These are phyloP conservation scores for Ilyonectria sp. DNA, from an alignment of 2,329 filamentous ascomycete genomes.

Conservation along the genomic window DNA sequence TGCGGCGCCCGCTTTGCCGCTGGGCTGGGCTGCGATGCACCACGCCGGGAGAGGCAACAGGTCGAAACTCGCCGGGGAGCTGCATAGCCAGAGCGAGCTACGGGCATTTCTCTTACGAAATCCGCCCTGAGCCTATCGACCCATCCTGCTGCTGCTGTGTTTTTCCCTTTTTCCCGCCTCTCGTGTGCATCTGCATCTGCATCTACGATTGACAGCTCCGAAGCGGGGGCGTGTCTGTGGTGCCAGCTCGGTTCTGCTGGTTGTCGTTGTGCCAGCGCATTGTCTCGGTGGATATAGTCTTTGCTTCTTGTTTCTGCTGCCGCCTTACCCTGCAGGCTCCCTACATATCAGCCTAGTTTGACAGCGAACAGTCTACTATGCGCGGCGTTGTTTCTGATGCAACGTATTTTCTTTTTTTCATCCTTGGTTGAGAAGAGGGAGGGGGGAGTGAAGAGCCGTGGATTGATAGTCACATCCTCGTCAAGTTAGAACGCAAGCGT, in stretches of 20 bases:
- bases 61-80: neutral
- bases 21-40: neutral
- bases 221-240: neutral
- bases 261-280: constrained; percentile 5
- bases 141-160: neutral
- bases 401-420: neutral
- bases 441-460: neutral
- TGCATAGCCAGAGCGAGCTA: too few relatives aligned
- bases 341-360: neutral
- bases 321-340: neutral
- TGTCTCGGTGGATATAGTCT: neutral
- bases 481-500: too few relatives aligned
- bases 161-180: too few relatives aligned
- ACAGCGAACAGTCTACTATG: neutral
- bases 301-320: neutral
- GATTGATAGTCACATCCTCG: neutral
- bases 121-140: neutral
- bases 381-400: neutral
- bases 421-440: neutral
- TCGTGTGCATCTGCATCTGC: too few relatives aligned
- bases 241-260: neutral
- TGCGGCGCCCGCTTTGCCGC: neutral
- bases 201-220: constrained; percentile 1
- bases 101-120: neutral
- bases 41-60: neutral